phyloP scores from a whole-genome alignment of 148 eudicot genomes.

The Spergularia bocconei region DNA sequence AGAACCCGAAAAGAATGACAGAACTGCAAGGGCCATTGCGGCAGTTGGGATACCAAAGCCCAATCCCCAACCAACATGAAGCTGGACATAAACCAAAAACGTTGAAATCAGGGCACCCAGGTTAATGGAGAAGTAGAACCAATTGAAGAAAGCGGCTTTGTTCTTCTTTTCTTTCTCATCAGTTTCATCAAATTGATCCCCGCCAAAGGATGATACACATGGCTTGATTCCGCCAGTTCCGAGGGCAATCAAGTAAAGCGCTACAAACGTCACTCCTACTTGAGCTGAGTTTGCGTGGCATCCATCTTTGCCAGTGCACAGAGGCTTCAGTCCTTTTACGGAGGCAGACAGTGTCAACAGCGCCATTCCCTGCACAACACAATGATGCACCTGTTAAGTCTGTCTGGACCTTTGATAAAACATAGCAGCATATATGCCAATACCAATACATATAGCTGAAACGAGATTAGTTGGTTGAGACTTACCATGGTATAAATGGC shows the following conservation, averaged over 20 bases:
- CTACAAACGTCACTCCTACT: slow-evolving; percentile 25
- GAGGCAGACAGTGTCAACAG: slow-evolving; percentile 45
- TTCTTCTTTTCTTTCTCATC: slow-evolving; percentile 37
- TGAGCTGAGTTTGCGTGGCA: not conserved
- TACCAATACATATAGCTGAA: no score
- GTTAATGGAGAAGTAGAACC: slow-evolving; percentile 51
- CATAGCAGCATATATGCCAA: slow-evolving; percentile 1
- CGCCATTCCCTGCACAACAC: slow-evolving; percentile 39
- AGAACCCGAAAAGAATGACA: slow-evolving; percentile 44
- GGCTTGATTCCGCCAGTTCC: slow-evolving; percentile 65
- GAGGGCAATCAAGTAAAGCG: slow-evolving; percentile 48
- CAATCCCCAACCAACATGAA: slow-evolving; percentile 52
- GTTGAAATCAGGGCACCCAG: slow-evolving; percentile 49
- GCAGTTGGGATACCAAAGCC: slow-evolving; percentile 55
- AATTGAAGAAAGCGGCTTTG: slow-evolving; percentile 52
- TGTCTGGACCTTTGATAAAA: not conserved
- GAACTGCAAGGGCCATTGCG: slow-evolving; percentile 51
- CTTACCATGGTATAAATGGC: slow-evolving; percentile 27
- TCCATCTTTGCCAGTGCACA: not conserved
- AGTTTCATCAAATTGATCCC: slow-evolving; percentile 52
- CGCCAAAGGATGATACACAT: slow-evolving; percentile 59
- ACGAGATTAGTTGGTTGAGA: no score
- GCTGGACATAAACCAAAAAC: slow-evolving; percentile 47
- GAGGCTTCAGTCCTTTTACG: slow-evolving; percentile 32
- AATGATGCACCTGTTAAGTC: not conserved